Evolutionary conservation across 2,329 filamentous ascomycete species (phyloP), one percentile per base, ranked within the genome.

Genomic region (Ophiostoma montium): DNA sequence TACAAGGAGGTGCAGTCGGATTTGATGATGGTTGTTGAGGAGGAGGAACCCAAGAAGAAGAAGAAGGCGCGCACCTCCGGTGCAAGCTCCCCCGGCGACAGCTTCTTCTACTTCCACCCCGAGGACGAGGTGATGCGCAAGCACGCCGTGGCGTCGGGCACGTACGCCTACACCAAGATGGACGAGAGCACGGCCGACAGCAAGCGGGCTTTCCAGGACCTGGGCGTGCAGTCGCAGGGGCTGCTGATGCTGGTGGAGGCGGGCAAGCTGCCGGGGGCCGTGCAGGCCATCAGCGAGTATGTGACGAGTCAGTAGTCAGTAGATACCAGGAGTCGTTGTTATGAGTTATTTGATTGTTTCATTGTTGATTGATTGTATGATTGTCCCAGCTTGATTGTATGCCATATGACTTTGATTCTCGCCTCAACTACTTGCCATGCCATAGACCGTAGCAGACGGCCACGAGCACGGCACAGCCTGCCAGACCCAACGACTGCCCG

Each of bases 121-220:
- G 92, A 98, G 67, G 92, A 98, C 61, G 92, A 96, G 70, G 76
- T 90, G 47, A 67, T 95, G 58, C 80, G 92, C 56, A 80, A 79
- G 60, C 75, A 90, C 66, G 84, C 87, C 3, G 53, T 78, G 35
- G 86, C 78, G 13, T 70, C 75, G 55, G 84, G 80, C 23, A 78
- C 73, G 47, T 94, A 82, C 61, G 76, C 83, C 16, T 95, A 88
- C 64, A 84, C 82, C 43, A 90, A 85, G 63, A 79, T 86, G 51
- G 84, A 84, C 43, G 86, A 94, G 57, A 78, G 82, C 5, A 78
- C 82, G 54, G 84, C 87, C 48, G 92, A 98, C 68, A 88, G 87
- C 60, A 95, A 94, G 73, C 73, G 92, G 53, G 86, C 89, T 1
- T 98, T 98, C 66, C 87, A 94, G 65, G 92, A 98, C 58, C 70